phyloP scores from a whole-genome alignment of 2,329 filamentous ascomycete genomes.

The Albophoma yamanashiensis region DNA sequence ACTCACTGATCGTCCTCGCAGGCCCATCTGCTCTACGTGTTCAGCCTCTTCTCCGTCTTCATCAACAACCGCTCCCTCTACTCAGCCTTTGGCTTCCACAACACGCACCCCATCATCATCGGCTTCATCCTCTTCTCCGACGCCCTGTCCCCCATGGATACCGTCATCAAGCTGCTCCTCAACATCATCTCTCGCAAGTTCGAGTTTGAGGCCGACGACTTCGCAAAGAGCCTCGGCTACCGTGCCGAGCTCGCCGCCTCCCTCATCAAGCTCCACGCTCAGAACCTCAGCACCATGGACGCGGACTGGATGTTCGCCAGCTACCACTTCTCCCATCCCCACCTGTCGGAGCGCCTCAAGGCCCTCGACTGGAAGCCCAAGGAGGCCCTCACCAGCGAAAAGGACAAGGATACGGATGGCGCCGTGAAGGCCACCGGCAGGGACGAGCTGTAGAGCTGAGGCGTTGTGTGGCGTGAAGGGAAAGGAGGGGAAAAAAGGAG shows the following conservation, averaged over 20 bases:
- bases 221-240: conserved; percentile 79
- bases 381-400: conserved; percentile 31
- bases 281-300: conserved; percentile 97
- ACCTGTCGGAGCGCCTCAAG: conserved; percentile 83
- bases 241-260: conserved; percentile 72
- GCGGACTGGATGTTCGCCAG: conserved; percentile 97
- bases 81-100: conserved; percentile 78
- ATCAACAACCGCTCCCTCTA: conserved; percentile 92
- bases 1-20: conserved; percentile 24
- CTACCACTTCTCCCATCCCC: conserved; percentile 98
- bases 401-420: conserved; percentile 25
- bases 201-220: conserved; percentile 92
- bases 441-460: conserved; percentile 53
- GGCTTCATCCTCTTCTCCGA: conserved; percentile 97
- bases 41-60: conserved; percentile 92
- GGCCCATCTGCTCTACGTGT: conserved; percentile 94
- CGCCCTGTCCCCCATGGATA: conserved; percentile 87
- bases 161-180: conserved; percentile 89
- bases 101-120: conserved; percentile 82
- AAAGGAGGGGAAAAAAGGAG: not conserved
- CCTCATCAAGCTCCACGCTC: conserved; percentile 93
- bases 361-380: conserved; percentile 77
- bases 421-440: conserved; percentile 63
- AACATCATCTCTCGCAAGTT: conserved; percentile 91
- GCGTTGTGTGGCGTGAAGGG: not conserved